Base-by-base conservation (phyloP, 331 rosid species). In the Malus hybrid region DNA sequence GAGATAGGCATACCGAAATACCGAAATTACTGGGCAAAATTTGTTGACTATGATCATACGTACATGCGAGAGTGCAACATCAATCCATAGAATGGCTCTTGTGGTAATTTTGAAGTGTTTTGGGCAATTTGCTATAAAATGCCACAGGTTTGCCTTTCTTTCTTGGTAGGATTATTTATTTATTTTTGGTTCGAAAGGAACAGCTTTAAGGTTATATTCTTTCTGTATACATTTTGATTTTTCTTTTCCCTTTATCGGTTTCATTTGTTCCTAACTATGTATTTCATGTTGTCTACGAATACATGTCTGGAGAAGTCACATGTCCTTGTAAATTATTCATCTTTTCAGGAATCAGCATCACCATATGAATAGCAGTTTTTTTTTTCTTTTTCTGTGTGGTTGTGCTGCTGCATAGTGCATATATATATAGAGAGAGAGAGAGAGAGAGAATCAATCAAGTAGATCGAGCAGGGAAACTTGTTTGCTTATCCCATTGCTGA, bases 1-100 rank as follows among this genome's bases (percentile, higher is more conserved):
- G 97, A 95, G 91, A 92, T 92, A 75, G 91, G 96, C 81, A 88
- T 95, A 74, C 89, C 99, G 73, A 95, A 90, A 85, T 95, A 89
- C 70, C 83, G 97, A 54, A 64, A 74, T 82, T 85, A 87, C 76
- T 95, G 99, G 99, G 65, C 88, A 10, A 92, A 87, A 75, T 76
- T 85, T 80, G 93, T 92, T 64, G 90, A 92, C 82, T 90, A 86
- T 34, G 83, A 89, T 67, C 89, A 90, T 34, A 54, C 65, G 62
- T 95, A 87, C 87, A 34, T 92, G 86, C 83, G 96, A 85, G 96
- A 95, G 75, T 95, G 99, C 92, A 95, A 95, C 79, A 89, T 95
- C 81, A 95, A 84, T 82, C 97, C 91, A 61, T 95, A 87, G 89
- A 54, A 56, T 33, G 74, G 39, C 68, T 74, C 57, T 70, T 42